These are phyloP conservation scores for Moesziomyces globuligerus DNA, from an alignment of 1,284 basidiomycete genomes.

Conservation along the genomic window DNA sequence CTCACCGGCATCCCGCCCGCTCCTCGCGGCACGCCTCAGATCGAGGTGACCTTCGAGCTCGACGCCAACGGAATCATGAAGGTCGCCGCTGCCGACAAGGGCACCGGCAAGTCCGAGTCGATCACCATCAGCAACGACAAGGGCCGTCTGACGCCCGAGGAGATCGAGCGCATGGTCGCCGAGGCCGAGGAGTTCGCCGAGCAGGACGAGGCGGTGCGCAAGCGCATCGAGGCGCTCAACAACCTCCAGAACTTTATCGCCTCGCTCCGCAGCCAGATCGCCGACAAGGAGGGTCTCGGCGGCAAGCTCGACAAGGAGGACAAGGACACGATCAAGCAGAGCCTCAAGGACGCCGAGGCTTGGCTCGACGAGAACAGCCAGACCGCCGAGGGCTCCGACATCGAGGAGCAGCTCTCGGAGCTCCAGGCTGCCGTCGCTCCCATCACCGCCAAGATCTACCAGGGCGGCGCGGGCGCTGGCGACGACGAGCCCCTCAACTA, in stretches of 20 bases:
- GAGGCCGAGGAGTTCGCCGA: slow-evolving; percentile 67
- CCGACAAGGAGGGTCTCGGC: slow-evolving; percentile 67
- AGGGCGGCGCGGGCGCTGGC: slow-evolving; percentile 38
- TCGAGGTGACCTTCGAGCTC: slow-evolving; percentile 67
- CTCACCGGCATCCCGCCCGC: slow-evolving; percentile 90
- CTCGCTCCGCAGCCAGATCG: slow-evolving; percentile 61
- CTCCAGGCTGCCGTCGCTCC: slow-evolving; percentile 65
- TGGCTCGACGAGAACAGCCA: slow-evolving; percentile 67
- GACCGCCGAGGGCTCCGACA: slow-evolving; percentile 64
- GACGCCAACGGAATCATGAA: slow-evolving; percentile 68
- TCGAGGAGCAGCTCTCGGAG: slow-evolving; percentile 67
- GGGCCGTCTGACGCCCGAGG: slow-evolving; percentile 64
- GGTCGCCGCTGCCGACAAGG: slow-evolving; percentile 66
- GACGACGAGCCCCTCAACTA: slow-evolving; percentile 65
- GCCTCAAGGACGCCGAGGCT: slow-evolving; percentile 65
- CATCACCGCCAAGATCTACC: slow-evolving; percentile 67
- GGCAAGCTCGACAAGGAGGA: slow-evolving; percentile 66
- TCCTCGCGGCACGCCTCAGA: slow-evolving; percentile 80
- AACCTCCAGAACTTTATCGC: slow-evolving; percentile 65
- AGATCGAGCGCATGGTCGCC: slow-evolving; percentile 66
- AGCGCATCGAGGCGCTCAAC: slow-evolving; percentile 66
- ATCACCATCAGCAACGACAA: slow-evolving; percentile 67
- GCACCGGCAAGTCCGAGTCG: slow-evolving; percentile 64
- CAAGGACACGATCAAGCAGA: slow-evolving; percentile 65
- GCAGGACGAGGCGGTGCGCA: slow-evolving; percentile 65